Evolutionary conservation across 768 basidiomycete genomes (phyloP), one percentile per base, ranked within the genome.

Genomic region (Amanita molliuscula): DNA sequence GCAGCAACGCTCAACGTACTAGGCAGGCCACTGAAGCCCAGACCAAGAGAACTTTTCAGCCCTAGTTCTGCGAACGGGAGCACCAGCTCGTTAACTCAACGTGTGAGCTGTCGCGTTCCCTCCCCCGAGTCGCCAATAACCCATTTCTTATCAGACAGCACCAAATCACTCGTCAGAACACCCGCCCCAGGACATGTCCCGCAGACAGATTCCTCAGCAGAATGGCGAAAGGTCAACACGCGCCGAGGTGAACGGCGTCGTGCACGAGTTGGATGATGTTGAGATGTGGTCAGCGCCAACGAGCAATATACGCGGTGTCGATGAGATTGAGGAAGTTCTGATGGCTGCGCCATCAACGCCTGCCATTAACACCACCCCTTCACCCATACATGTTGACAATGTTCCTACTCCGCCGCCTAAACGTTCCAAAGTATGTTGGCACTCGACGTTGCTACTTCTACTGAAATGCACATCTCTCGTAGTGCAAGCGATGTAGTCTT

Each of bases 261-360:
- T 13, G n/a, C 18, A 35, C 34, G 20, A 47, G 9, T 2, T 28
- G 5, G 35, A 26, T 8, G 35, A n/a, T 2, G 10, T 35, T 5
- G 23, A 25, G 21, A 47, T 47, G 46, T 47, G 46, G 46, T 23
- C 46, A 26, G 46, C 35, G 33, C 46, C 46, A 6, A 47, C 46
- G 35, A 47, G 46, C 25, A 37, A 47, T 35, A 25, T 47, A 13
- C 46, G 46, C 36, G 46, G 46, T 23, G 46, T 11, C 1, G 35
- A 47, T 23, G 46, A 47, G 46, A 13, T 5, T 1, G 46, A 36
- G 23, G 46, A 38, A 15, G 44, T 11, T 7, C 7, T 2, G 13
- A 13, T 6, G 15, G 2, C 46, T 15, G 23, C 8, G 4, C 9
- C 46, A 28, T 20, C 23, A 3, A 20, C 35, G 5, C 31, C 33